A percentile compares a stretch with the other conserved stretches of the same genome.
Evolutionary conservation across 2,329 filamentous ascomycete genomes (phyloP).

Genomic region (Hirsutella minnesotensis): DNA sequence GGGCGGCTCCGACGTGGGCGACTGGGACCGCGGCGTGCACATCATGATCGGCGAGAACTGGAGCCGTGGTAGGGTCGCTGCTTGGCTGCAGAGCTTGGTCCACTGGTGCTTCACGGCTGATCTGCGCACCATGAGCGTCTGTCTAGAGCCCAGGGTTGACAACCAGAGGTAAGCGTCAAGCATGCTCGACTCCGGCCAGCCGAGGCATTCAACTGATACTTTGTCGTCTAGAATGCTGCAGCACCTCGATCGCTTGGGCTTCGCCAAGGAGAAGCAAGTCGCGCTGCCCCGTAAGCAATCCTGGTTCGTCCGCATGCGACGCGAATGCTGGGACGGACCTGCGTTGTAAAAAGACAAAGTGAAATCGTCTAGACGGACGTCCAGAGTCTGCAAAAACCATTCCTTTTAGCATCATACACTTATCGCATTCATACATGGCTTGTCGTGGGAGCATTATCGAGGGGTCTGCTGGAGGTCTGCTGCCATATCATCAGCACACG

Average conservation of each 20-base stretch:
- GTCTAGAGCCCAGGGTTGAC: conserved; percentile 83
- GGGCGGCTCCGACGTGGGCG: conserved; percentile 45
- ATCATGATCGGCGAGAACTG: conserved; percentile 86
- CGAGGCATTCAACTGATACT: not conserved
- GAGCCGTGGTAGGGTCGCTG: conserved; percentile 67
- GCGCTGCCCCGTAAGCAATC: conserved; percentile 87
- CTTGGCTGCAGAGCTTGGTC: conserved; percentile 78
- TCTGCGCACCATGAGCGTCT: conserved; percentile 67
- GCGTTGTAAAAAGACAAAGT: conserved; percentile 27
- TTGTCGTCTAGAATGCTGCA: conserved; percentile 14
- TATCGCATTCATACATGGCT: no score
- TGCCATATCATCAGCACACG: no score
- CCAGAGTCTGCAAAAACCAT: no score
- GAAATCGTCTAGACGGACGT: no score
- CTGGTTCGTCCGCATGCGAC: conserved; percentile 67
- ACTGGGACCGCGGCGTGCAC: conserved; percentile 84
- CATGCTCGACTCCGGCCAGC: no score
- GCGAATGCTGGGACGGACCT: conserved; percentile 71
- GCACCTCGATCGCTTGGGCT: conserved; percentile 66
- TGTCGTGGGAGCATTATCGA: no score
- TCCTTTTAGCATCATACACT: no score
- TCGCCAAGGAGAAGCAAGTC: conserved; percentile 77
- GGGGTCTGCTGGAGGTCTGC: no score
- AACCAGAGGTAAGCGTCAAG: conserved; percentile 81
- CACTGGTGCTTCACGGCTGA: conserved; percentile 76